phyloP scores from a whole-genome alignment of 129 eudicot genomes.

The Heracleum sosnowskyi region DNA sequence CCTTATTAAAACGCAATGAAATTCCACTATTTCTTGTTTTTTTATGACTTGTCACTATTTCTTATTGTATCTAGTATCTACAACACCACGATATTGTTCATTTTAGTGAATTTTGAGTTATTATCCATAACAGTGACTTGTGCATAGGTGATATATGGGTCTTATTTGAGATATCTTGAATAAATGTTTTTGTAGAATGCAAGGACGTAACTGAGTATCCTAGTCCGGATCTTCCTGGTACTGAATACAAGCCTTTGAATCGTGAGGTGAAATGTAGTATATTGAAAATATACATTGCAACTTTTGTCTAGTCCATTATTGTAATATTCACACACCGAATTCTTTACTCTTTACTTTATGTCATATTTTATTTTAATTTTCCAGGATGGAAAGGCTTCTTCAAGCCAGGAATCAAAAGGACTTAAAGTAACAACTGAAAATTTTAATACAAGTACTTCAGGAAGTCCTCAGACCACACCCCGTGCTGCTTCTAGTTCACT shows the following conservation, averaged over 20 bases:
- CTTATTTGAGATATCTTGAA: background rate
- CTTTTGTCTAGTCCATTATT: background rate
- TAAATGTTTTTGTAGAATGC: constrained; percentile 38
- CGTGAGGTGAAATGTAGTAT: constrained; percentile 37
- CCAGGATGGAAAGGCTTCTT: constrained; percentile 45
- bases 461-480: constrained; percentile 40
- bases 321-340: background rate
- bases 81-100: too few species aligned
- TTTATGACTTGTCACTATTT: too few species aligned
- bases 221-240: constrained; percentile 74
- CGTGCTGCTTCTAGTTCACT: constrained; percentile 45
- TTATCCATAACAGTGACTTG: too few species aligned
- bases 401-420: constrained; percentile 18
- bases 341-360: background rate
- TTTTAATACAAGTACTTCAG: constrained; percentile 26
- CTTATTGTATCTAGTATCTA: too few species aligned
- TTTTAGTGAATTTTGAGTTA: too few species aligned
- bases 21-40: too few species aligned
- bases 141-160: too few species aligned
- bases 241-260: constrained; percentile 64
- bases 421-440: constrained; percentile 25
- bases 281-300: background rate
- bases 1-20: too few species aligned
- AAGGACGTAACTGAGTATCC: constrained; percentile 65
- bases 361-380: background rate